Conservation (phyloP, 164 flowering plant species). For the Stephania cephalantha region DNA sequence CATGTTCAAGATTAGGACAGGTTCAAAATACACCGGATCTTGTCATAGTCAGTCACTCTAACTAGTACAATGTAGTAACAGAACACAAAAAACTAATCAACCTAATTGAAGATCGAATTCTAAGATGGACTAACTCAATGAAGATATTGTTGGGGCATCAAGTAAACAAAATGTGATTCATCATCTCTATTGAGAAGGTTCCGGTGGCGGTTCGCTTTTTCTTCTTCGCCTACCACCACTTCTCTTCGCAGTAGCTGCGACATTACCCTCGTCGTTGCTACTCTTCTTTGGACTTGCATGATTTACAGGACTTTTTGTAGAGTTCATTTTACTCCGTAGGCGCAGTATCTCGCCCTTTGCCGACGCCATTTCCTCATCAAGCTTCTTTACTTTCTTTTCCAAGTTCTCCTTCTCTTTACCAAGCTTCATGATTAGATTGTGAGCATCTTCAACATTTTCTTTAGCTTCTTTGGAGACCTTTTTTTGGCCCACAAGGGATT, state of each 20-base stretch:
- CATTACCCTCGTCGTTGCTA: conserved; percentile 20
- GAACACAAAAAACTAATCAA: neutral
- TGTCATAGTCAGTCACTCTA: neutral
- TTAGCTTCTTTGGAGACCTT: conserved; percentile 39
- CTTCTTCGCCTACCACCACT: conserved; percentile 27
- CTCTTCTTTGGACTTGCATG: conserved; percentile 22
- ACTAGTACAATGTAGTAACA: neutral
- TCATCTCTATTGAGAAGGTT: conserved; percentile 7
- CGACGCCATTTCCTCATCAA: conserved; percentile 63
- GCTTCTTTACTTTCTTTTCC: conserved; percentile 55
- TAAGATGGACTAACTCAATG: neutral
- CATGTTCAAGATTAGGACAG: too few relatives aligned
- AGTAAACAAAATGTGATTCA: neutral
- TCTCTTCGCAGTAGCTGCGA: conserved; percentile 37
- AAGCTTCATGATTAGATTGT: conserved; percentile 56
- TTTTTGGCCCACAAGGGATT: conserved; percentile 53
- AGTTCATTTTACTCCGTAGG: conserved; percentile 42
- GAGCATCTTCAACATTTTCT: conserved; percentile 84
- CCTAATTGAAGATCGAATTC: neutral
- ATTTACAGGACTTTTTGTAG: conserved; percentile 27
- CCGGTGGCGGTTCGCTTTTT: conserved; percentile 30
- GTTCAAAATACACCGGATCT: too few relatives aligned
- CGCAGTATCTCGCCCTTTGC: conserved; percentile 82
- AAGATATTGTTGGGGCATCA: conserved; percentile 1
- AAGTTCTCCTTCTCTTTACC: conserved; percentile 69